These are phyloP conservation scores for Globisporangium sylvaticum DNA, from an alignment of 352 stramenopile species.

Conservation along the genomic window DNA sequence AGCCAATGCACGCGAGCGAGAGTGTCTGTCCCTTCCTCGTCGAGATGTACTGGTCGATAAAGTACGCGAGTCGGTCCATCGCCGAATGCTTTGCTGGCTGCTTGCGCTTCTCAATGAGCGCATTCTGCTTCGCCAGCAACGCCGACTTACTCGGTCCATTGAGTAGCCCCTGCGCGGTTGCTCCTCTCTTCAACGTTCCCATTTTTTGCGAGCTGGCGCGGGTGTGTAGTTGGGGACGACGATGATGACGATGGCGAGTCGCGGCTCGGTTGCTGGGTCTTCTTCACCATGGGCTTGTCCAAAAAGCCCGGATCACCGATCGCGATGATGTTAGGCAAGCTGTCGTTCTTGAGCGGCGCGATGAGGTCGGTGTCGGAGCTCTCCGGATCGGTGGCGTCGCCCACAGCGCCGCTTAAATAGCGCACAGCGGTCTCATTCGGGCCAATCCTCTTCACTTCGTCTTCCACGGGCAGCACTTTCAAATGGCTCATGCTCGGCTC, in stretches of 20 bases:
- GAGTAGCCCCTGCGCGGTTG: conserved; percentile 1
- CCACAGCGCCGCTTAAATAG: neutral
- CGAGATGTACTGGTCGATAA: conserved; percentile 63
- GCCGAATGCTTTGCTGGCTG: conserved; percentile 25
- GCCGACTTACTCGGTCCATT: conserved; percentile 5
- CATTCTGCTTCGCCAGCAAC: conserved; percentile 14
- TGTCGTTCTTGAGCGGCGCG: conserved; percentile 15
- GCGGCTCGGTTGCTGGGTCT: conserved; percentile 1
- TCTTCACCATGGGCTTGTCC: conserved; percentile 8
- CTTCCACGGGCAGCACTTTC: conserved; percentile 18
- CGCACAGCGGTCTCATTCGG: conserved; percentile 7
- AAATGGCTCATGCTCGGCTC: conserved; percentile 10
- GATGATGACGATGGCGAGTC: neutral
- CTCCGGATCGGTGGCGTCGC: conserved; percentile 1
- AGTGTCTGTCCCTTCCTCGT: conserved; percentile 51
- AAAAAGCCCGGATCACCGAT: conserved; percentile 15
- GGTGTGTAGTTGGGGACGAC: neutral
- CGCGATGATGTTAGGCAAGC: conserved; percentile 7
- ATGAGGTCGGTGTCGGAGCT: conserved; percentile 2
- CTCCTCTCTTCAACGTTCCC: conserved; percentile 3
- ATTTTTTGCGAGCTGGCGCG: neutral
- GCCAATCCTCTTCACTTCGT: conserved; percentile 2
- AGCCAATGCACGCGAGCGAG: conserved; percentile 35
- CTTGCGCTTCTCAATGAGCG: conserved; percentile 16
- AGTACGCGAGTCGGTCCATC: conserved; percentile 43